A percentile compares a stretch with the other conserved stretches of the same genome.
These are phyloP conservation scores for Phytophthora vignae DNA, from an alignment of 352 stramenopile genomes.

Conservation along the genomic window DNA sequence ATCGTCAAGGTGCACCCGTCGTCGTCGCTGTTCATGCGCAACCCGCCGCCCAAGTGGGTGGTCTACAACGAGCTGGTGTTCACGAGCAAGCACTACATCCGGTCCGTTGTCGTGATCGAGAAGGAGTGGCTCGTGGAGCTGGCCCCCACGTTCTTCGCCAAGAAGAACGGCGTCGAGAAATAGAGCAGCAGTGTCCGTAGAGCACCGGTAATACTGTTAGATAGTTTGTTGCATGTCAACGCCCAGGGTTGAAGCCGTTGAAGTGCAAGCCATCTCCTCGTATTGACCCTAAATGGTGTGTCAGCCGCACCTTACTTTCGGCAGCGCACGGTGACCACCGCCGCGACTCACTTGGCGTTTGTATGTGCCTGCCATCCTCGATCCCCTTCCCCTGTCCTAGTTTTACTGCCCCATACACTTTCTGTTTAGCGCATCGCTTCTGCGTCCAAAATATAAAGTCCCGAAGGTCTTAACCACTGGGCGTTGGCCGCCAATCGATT, in stretches of 20 bases:
- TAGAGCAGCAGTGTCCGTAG: slow-evolving; percentile 14
- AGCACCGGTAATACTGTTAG: background rate
- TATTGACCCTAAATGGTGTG: background rate
- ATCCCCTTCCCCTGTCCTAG: slow-evolving; percentile 31
- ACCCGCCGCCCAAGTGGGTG: slow-evolving; percentile 86
- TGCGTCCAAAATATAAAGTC: slow-evolving; percentile 11
- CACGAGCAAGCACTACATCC: slow-evolving; percentile 93
- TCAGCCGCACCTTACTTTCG: slow-evolving; percentile 8
- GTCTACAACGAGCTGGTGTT: slow-evolving; percentile 93
- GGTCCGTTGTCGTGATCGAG: slow-evolving; percentile 88
- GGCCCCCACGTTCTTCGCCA: slow-evolving; percentile 86
- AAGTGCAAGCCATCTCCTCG: slow-evolving; percentile 20
- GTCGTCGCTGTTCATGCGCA: slow-evolving; percentile 90
- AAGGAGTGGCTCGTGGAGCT: slow-evolving; percentile 90
- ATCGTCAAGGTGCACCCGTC: slow-evolving; percentile 91
- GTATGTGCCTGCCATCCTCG: slow-evolving; percentile 26
- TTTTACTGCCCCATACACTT: background rate
- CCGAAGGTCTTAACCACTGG: slow-evolving; percentile 35
- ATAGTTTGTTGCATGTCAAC: background rate
- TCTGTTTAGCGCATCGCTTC: slow-evolving; percentile 10
- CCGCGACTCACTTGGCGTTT: slow-evolving; percentile 30
- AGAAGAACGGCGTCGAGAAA: slow-evolving; percentile 43
- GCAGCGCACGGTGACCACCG: slow-evolving; percentile 14
- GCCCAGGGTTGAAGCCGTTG: slow-evolving; percentile 12
- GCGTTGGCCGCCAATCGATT: slow-evolving; percentile 83